Conservation (phyloP, 352 stramenopile species). For the Phytophthora citrophthora region DNA sequence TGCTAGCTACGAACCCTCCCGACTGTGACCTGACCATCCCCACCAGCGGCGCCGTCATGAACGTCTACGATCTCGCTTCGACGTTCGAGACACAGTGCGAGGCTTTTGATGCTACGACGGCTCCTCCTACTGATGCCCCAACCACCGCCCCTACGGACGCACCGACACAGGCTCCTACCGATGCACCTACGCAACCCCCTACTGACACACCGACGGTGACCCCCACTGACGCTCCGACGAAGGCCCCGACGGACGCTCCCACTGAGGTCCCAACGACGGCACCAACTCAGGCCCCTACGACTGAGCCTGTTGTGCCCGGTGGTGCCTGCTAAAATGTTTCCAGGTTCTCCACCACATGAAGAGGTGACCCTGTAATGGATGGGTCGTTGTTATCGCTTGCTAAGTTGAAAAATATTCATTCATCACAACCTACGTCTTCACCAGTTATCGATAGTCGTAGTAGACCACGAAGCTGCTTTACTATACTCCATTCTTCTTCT, state of each 20-base stretch:
- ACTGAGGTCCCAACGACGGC: constrained; percentile 10
- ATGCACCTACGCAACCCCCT: not conserved
- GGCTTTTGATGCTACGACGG: constrained; percentile 8
- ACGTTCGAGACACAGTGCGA: constrained; percentile 29
- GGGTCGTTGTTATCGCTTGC: not conserved
- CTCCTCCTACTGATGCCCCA: constrained; percentile 16
- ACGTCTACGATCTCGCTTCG: constrained; percentile 40
- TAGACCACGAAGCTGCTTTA: no score
- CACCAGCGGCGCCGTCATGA: constrained; percentile 46
- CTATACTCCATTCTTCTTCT: no score
- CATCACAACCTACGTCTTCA: no score
- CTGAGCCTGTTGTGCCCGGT: constrained; percentile 21
- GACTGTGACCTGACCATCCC: constrained; percentile 52
- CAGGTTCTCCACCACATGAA: not conserved
- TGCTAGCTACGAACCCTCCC: constrained; percentile 35
- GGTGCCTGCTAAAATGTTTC: constrained; percentile 13
- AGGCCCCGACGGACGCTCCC: constrained; percentile 10
- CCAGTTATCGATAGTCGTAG: no score
- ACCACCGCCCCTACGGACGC: not conserved
- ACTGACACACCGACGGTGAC: constrained; percentile 4
- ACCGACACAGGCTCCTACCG: not conserved
- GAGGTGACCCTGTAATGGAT: not conserved
- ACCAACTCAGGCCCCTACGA: not conserved
- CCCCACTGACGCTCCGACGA: constrained; percentile 11
- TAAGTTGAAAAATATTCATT: not conserved